Evolutionary conservation across 108 stramenopile species (phyloP), one percentile per base, ranked within the genome.

Genomic region (Stephanodiscus triporus): DNA sequence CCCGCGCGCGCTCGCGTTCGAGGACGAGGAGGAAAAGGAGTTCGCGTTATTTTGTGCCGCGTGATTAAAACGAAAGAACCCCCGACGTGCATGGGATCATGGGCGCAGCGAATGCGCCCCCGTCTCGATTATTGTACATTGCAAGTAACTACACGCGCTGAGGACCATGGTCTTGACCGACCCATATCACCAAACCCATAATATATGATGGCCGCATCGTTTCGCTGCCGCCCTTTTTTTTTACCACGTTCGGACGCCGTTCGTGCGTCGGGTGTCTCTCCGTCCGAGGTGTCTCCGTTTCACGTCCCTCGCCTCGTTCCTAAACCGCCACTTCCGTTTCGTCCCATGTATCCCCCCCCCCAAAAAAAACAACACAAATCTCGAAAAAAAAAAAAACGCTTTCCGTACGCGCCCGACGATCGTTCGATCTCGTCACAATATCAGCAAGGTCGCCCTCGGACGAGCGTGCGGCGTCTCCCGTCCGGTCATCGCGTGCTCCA

Each of bases 401-500:
- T n/a, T n/a, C n/a, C n/a, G n/a, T n/a, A n/a, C n/a, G n/a, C n/a
- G n/a, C n/a, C n/a, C n/a, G n/a, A n/a, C n/a, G n/a, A n/a, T n/a
- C n/a, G n/a, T n/a, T n/a, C n/a, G n/a, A n/a, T n/a, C n/a, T n/a
- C n/a, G n/a, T 6, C 17, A 14, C 32, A 75, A 42, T 8, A 11
- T 40, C 88, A 94, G 97, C 82, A 99, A 99, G 80, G 85, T 98
- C 71, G 99, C 99, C 4, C 82, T 99, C 17, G 99, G 99, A 75
- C 87, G 98, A 11, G 99, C 99, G 42, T 99, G 98, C 77, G 98
- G 98, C 53, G 99, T 99, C 13, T 97, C 97, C 48, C 91, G 98
- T 50, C 97, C 99, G 8, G 99, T 99, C 32, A 98, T 99, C 69
- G 78, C 97, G 53, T 92, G 92, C 72, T 91, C 91, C 68, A 97